These are phyloP conservation scores for Fusarium drepaniforme DNA, from an alignment of 2,329 filamentous ascomycete species.

Conservation along the genomic window DNA sequence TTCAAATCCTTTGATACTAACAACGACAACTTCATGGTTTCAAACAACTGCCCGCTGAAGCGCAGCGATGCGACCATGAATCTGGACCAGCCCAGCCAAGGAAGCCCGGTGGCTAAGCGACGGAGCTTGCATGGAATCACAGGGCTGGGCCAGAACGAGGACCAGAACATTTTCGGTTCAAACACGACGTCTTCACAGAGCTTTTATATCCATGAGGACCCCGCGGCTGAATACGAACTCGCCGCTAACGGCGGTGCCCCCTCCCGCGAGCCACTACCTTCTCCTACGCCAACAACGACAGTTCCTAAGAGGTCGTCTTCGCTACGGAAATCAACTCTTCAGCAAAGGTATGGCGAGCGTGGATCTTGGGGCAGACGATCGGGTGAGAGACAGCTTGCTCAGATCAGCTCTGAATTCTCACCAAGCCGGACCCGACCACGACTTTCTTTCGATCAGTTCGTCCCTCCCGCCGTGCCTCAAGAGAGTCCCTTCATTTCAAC, in stretches of 20 bases:
- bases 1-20: conserved; percentile 64
- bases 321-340: conserved; percentile 86
- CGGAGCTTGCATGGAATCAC: conserved; percentile 85
- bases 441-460: conserved; percentile 82
- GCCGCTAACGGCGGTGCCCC: conserved; percentile 50
- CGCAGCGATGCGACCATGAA: conserved; percentile 92
- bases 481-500: conserved; percentile 74
- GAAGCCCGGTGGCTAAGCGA: conserved; percentile 91
- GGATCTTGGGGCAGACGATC: conserved; percentile 72
- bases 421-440: conserved; percentile 76
- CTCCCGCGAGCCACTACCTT: conserved; percentile 56
- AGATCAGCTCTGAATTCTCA: conserved; percentile 64
- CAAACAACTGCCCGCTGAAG: conserved; percentile 83
- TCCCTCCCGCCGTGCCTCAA: conserved; percentile 70
- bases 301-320: conserved; percentile 80
- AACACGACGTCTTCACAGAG: conserved; percentile 54
- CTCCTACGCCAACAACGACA: conserved; percentile 62
- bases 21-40: conserved; percentile 47
- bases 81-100: conserved; percentile 80
- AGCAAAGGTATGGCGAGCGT: conserved; percentile 82
- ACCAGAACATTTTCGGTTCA: conserved; percentile 83
- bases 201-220: conserved; percentile 67
- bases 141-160: conserved; percentile 65
- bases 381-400: conserved; percentile 67
- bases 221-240: conserved; percentile 65